These are phyloP conservation scores for Gossypium herbaceum DNA, from an alignment of 345 rosid genomes.

Conservation along the genomic window DNA sequence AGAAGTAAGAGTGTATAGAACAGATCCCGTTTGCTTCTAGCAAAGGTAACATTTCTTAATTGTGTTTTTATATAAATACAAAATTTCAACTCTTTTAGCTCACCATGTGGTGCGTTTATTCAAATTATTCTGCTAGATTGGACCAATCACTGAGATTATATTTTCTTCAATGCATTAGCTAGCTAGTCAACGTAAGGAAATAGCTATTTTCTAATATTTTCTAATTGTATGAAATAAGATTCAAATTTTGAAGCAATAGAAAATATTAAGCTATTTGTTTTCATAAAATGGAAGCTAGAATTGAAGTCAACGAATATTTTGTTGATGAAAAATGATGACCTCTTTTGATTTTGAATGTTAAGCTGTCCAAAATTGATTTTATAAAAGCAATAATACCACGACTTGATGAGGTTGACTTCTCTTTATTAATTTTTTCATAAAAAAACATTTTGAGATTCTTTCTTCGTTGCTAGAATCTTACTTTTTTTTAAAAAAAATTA, in stretches of 20 bases:
- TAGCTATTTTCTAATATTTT: no score
- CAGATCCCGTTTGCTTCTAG: no score
- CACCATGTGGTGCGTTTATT: not conserved
- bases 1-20: no score
- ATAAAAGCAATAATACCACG: not conserved
- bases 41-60: no score
- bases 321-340: not conserved
- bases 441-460: not conserved
- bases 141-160: not conserved
- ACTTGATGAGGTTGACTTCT: conserved; percentile 17
- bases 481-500: no score
- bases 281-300: not conserved
- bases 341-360: conserved; percentile 2
- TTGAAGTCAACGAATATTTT: not conserved
- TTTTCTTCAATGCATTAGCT: not conserved
- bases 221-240: no score
- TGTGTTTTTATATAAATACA: no score
- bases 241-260: no score
- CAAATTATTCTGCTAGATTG: not conserved
- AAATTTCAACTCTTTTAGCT: no score
- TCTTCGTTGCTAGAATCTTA: not conserved
- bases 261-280: not conserved
- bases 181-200: not conserved
- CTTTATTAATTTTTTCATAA: not conserved
- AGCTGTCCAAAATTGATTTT: conserved; percentile 27